Conservation (phyloP, 495 filamentous ascomycete genomes). For the Xylaria longipes region DNA sequence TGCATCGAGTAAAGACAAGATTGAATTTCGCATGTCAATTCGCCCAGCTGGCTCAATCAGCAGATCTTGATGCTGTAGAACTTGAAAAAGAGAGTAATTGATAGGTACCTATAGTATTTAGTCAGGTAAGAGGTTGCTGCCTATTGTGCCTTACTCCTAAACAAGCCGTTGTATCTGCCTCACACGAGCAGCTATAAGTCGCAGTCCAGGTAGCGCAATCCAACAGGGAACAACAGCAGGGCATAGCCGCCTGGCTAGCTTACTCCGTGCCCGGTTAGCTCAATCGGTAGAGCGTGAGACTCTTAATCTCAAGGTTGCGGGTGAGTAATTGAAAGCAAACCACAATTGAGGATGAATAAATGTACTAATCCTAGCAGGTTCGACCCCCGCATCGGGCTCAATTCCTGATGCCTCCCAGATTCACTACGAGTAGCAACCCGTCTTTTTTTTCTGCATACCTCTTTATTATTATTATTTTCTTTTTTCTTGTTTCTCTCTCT, state of each 20-base stretch:
- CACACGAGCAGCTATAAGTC: background rate
- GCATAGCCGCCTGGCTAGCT: background rate
- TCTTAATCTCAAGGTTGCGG: slow-evolving; percentile 78
- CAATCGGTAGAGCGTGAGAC: slow-evolving; percentile 86
- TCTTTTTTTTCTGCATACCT: background rate
- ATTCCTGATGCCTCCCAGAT: slow-evolving; percentile 42
- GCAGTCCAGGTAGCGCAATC: background rate
- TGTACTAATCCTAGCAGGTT: slow-evolving; percentile 18
- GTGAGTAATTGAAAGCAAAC: slow-evolving; percentile 33
- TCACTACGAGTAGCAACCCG: background rate
- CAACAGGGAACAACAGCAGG: background rate
- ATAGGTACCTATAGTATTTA: background rate
- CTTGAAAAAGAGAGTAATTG: background rate
- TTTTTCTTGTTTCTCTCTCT: no score
- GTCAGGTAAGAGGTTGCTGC: background rate
- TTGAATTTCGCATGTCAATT: background rate
- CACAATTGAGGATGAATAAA: background rate
- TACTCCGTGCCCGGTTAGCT: slow-evolving; percentile 61
- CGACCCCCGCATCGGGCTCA: slow-evolving; percentile 53
- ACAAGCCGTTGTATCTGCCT: background rate
- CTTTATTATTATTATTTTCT: no score
- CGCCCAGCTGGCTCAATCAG: no score
- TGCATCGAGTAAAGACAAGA: background rate
- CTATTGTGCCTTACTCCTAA: background rate
- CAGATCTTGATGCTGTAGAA: background rate